These are phyloP conservation scores for Physcomitrium patens DNA, from an alignment of 225 moss, liverwort and hornwort species.

Conservation along the genomic window DNA sequence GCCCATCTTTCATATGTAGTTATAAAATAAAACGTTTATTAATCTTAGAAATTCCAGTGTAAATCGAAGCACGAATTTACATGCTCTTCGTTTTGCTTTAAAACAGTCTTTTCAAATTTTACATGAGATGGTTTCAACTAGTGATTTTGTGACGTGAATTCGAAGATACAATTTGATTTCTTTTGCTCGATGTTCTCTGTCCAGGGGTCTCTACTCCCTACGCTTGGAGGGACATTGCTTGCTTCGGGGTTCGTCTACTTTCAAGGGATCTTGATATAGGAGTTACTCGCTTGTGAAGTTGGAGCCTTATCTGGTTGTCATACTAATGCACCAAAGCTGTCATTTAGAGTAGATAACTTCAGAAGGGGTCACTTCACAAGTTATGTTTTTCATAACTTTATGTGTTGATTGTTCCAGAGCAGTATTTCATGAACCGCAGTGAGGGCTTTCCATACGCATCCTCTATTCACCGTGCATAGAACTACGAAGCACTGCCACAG, in stretches of 20 bases:
- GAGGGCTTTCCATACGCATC: neutral
- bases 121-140: too few relatives aligned
- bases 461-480: neutral
- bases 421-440: neutral
- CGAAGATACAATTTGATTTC: too few relatives aligned
- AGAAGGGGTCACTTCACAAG: neutral
- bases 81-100: too few relatives aligned
- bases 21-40: too few relatives aligned
- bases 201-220: neutral
- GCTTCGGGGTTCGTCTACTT: neutral
- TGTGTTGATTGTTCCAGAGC: slow-evolving; percentile 7
- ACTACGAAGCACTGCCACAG: neutral
- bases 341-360: too few relatives aligned
- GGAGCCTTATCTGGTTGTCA: neutral
- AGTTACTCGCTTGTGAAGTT: neutral
- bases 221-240: neutral
- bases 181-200: too few relatives aligned
- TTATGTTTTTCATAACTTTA: neutral
- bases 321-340: neutral
- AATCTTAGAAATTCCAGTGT: too few relatives aligned
- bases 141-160: too few relatives aligned
- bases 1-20: too few relatives aligned
- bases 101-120: too few relatives aligned
- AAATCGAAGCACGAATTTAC: too few relatives aligned
- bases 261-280: neutral